Base-by-base conservation (phyloP, 2,329 filamentous ascomycete genomes). In the Colletotrichum chrysophilum region DNA sequence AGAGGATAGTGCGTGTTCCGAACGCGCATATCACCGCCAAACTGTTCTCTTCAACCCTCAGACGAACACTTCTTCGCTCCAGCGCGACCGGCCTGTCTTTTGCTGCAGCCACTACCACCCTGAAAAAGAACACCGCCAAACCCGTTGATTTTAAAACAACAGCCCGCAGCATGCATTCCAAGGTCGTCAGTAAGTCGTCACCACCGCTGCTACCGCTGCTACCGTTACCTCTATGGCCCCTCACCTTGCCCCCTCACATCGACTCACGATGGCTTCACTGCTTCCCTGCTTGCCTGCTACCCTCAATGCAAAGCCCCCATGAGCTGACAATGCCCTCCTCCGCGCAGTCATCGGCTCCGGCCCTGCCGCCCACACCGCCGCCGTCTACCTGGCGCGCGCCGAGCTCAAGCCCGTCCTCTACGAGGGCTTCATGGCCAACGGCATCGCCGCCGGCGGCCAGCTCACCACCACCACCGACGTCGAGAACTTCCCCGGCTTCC, bases 391-490 rank as follows among this genome's bases (percentile, higher is more conserved):
- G 81, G 94, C 96, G 64, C 94, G 97, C 84, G 97, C 97, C 77
- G 96, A 99, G 85, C 88, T 99, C 84, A 95, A 97, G 87, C 97
- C 97, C 78, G 94, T 98, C 78, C 90, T 99, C 80, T 99, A 98
- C 85, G 97, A 99, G 88, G 97, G 97, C 80, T 98, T 99, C 91
- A 93, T 99, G 85, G 97, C 97, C 81, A 97, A 98, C 83, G 97
- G 96, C 82, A 98, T 97, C 81, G 97, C 97, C 8, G 95, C 97
- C 60, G 97, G 97, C 80, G 97, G 97, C 74, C 97, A 99, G 90
- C 91, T 99, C 80, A 99, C 97, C 71, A 99, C 97, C 30, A 99
- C 97, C 71, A 98, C 98, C 82, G 97, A 99, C 80, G 93, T 99
- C 76, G 97, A 99, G 89, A 99, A 99, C 91, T 99, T 94, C 87